Percentiles rank a stretch among this genome's conserved stretches.
These are phyloP conservation scores for Parietaria judaica DNA, from an alignment of 306 rosid species.

Conservation along the genomic window DNA sequence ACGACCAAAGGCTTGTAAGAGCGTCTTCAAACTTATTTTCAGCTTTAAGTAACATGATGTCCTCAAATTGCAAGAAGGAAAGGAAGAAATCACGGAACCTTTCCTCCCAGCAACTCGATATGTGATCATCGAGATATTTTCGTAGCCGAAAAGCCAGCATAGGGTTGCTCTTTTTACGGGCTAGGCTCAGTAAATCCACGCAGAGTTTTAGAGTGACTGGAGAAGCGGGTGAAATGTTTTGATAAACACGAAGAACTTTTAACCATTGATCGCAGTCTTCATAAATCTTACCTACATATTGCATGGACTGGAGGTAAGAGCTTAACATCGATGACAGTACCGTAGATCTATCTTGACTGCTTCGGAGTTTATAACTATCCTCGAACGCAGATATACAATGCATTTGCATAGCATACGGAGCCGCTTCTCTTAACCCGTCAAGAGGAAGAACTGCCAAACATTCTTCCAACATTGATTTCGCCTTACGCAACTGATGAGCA, in stretches of 20 bases:
- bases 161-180: constrained; percentile 66
- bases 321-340: constrained; percentile 44
- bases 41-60: constrained; percentile 62
- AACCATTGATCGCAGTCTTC: constrained; percentile 87
- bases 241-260: constrained; percentile 81
- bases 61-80: constrained; percentile 74
- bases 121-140: constrained; percentile 43
- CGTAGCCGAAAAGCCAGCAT: constrained; percentile 64
- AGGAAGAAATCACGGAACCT: constrained; percentile 35
- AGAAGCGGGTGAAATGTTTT: constrained; percentile 56
- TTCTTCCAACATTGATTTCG: constrained; percentile 86
- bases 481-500: constrained; percentile 64
- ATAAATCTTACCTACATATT: constrained; percentile 49
- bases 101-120: constrained; percentile 45
- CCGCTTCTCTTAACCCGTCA: constrained; percentile 84
- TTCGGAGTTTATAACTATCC: constrained; percentile 60
- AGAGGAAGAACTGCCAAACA: constrained; percentile 65
- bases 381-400: constrained; percentile 74
- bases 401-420: constrained; percentile 65
- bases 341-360: constrained; percentile 37
- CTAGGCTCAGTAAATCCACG: constrained; percentile 64
- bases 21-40: constrained; percentile 86
- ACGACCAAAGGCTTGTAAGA: constrained; percentile 73
- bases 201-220: constrained; percentile 53
- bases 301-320: constrained; percentile 48